Base-by-base conservation (phyloP, 2,329 filamentous ascomycete genomes). In the Pyrenophora teres region DNA sequence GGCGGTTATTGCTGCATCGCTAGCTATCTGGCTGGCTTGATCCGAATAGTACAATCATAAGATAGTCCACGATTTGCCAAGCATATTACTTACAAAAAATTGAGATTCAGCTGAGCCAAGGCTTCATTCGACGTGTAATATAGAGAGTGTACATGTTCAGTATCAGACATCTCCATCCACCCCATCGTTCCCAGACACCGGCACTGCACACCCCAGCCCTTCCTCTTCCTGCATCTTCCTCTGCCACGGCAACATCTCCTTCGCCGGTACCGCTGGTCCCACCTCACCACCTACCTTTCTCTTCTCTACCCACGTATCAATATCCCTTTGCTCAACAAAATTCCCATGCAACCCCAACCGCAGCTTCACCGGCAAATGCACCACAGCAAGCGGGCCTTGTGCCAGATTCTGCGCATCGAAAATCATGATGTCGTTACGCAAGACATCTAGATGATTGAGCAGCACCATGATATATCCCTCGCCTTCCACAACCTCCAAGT, bases 391-490 rank as follows among this genome's bases (percentile, higher is more conserved):
- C 5, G 77, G 75, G 12, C 68, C 69, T 23, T 71, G 70, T 3
- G 60, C 62, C 15, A 78, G 64, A 12, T 75, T 62, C 50, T 50
- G 59, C 4, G 77, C 77, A 48, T 79, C 76, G 46, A 80, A 66
- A 4, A 80, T 70, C 6, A 76, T 56, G 6, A 77, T 64, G 39
- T 77, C 74, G 15, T 74, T 75, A 35, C 73, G 60, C 36, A 76
- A 59, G 10, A 79, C 76, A 41, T 70, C 67, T 10, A 71, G 47
- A 74, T 75, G 57, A 75, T 72, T 65, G 72, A 81, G 15, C 71
- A 76, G 38, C 16, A 77, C 77, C 30, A 81, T 74, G 2, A 71
- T 42, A 56, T 80, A 82, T 1, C 81, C 81, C 45, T 83, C 79
- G 0, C 79, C 80, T 57, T 83, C 80, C 1, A 49, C 67, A 2